Base-by-base conservation (phyloP, 2,329 filamentous ascomycete genomes). In the Bipolaris oryzae region DNA sequence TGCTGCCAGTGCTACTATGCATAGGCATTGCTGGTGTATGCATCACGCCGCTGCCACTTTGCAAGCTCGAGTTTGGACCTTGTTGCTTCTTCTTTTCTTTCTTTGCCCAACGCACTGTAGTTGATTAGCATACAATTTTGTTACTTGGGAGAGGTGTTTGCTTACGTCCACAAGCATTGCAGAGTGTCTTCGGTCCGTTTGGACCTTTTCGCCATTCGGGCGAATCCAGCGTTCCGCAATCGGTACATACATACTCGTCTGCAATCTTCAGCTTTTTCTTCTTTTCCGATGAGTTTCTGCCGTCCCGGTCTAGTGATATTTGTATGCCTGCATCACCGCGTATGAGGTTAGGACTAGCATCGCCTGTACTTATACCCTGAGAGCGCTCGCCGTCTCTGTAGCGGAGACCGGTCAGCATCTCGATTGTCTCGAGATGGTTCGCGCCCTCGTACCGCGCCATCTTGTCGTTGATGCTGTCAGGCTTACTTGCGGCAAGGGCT, bases 171-270 rank as follows among this genome's bases (percentile, higher is more conserved):
- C 94, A 98, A 7, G 94, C 94, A 78, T 98, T 98, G 77, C 94
- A 98, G 11, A 98, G 80, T 7, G 94, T 97, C 77, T 98, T 97
- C 1, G 93, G 93, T 2, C 94, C 94, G 61, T 86, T 91, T 0
- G 94, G 94, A 0, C 94, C 94, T 76, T 96, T 97, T 60, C 94
- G 85, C 94, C 94, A 98, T 80, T 98, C 94, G 0, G 94, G 94
- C 15, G 91, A 96, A 72, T 97, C 93, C 38, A 96, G 83, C 0
- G 92, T 97, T 81, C 94, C 93, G 77, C 94, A 98, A 75, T 97
- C 94, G 1, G 91, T 94, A 76, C 94, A 98, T 35, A 96, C 91
- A 73, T 97, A 97, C 80, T 97, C 93, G 71, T 96, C 84, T 9
- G 82, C 81, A 41, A 83, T 83, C 74, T 96, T 96, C 44, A 91